phyloP scores from a whole-genome alignment of 2,329 filamentous ascomycete genomes.

The Aureobasidium subglaciale region DNA sequence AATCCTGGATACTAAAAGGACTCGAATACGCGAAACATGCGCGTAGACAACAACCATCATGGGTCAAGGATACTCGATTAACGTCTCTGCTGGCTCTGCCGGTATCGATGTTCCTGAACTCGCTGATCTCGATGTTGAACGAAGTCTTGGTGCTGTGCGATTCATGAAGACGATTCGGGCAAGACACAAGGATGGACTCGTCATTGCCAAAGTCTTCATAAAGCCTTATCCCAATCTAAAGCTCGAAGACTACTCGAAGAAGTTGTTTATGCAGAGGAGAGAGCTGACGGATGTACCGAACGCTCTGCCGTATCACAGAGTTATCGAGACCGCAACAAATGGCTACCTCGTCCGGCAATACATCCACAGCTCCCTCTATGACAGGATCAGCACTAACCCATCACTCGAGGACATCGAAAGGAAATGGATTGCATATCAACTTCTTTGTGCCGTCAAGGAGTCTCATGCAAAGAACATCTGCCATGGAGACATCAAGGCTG shows the following conservation, averaged over 20 bases:
- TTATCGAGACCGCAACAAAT: slow-evolving; percentile 84
- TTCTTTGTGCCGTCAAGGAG: slow-evolving; percentile 85
- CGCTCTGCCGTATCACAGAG: slow-evolving; percentile 79
- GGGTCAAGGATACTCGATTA: slow-evolving; percentile 95
- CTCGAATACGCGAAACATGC: slow-evolving; percentile 6
- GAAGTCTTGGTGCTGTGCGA: slow-evolving; percentile 79
- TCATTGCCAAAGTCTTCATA: slow-evolving; percentile 89
- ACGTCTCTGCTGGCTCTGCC: slow-evolving; percentile 82
- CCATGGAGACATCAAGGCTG: slow-evolving; percentile 97
- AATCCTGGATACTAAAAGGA: background rate
- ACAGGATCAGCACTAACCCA: slow-evolving; percentile 89
- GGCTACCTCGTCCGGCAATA: slow-evolving; percentile 93
- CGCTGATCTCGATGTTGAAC: slow-evolving; percentile 83
- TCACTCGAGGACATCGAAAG: slow-evolving; percentile 98
- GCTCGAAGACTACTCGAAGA: slow-evolving; percentile 13
- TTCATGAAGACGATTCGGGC: slow-evolving; percentile 97
- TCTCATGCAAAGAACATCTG: slow-evolving; percentile 84
- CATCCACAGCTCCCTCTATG: slow-evolving; percentile 93
- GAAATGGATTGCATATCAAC: slow-evolving; percentile 95
- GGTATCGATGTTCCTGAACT: slow-evolving; percentile 93
- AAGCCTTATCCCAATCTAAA: slow-evolving; percentile 63
- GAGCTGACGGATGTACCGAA: slow-evolving; percentile 79
- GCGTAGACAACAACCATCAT: slow-evolving; percentile 44
- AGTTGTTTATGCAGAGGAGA: slow-evolving; percentile 54
- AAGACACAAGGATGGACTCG: slow-evolving; percentile 80